Percentiles rank a stretch among this genome's conserved stretches.
Conservation (phyloP, 208 protist genomes). For the Novymonas esmeraldas region DNA sequence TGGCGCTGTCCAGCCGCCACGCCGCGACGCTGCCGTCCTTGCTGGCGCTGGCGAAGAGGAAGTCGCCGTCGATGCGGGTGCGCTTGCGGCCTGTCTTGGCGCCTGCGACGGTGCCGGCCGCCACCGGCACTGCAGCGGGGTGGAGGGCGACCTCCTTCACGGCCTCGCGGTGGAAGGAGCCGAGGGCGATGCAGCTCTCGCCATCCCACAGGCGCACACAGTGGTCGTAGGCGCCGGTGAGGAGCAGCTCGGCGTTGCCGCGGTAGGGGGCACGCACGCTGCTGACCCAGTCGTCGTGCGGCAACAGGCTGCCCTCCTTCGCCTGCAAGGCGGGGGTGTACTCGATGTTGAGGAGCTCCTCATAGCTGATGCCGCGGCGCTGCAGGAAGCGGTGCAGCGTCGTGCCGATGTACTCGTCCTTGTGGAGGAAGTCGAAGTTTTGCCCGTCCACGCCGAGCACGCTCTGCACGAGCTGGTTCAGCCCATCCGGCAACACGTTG, state of each 20-base stretch:
- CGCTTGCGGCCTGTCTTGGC: conserved; percentile 32
- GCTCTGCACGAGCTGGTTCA: conserved; percentile 70
- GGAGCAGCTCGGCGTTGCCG: conserved; percentile 55
- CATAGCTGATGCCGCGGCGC: conserved; percentile 67
- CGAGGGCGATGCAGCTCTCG: conserved; percentile 71
- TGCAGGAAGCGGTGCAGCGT: conserved; percentile 76
- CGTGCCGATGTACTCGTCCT: conserved; percentile 82
- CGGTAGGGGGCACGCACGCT: conserved; percentile 64
- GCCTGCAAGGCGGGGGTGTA: conserved; percentile 83
- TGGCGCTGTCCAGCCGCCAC: conserved; percentile 54
- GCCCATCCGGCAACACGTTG: conserved; percentile 63
- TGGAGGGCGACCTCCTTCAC: conserved; percentile 80
- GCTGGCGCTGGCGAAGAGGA: conserved; percentile 66
- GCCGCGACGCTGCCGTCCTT: conserved; percentile 79
- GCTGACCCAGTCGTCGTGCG: conserved; percentile 91
- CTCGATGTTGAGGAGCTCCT: conserved; percentile 84
- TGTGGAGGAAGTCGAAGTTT: conserved; percentile 79
- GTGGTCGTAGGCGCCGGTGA: conserved; percentile 84
- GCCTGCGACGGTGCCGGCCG: conserved; percentile 5
- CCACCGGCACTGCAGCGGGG: conserved; percentile 21
- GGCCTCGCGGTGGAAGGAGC: conserved; percentile 67
- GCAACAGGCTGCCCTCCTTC: conserved; percentile 78
- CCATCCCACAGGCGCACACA: conserved; percentile 83
- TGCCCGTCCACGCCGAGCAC: conserved; percentile 54
- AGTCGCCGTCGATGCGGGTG: conserved; percentile 39